Conservation (phyloP, 257 asterid genomes). For the Solanum sitiens region DNA sequence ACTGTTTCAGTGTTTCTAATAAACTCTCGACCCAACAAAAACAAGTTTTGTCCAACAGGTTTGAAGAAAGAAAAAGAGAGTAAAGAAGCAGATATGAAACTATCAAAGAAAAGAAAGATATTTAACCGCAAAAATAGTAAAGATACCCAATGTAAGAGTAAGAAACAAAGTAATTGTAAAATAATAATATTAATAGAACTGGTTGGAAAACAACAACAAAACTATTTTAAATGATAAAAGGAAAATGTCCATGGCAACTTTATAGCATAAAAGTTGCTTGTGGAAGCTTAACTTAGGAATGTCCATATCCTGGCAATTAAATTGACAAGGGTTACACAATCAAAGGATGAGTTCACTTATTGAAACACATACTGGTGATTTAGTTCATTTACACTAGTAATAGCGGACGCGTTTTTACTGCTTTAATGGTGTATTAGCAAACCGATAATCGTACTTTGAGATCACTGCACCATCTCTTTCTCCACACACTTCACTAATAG, state of each 20-base stretch:
- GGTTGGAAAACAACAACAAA: neutral
- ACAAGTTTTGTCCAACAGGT: too few species aligned
- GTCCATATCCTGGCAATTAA: neutral
- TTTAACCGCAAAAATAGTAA: too few species aligned
- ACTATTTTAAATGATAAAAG: neutral
- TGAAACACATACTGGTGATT: neutral
- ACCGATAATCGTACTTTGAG: constrained; percentile 5
- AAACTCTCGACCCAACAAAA: rapidly evolving
- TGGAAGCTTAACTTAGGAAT: neutral
- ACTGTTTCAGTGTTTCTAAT: too few species aligned
- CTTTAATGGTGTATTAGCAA: constrained; percentile 18
- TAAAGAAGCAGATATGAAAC: too few species aligned
- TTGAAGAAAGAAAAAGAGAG: too few species aligned
- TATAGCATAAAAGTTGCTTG: neutral
- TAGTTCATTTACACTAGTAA: neutral
- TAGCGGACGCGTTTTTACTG: neutral
- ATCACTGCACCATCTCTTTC: constrained; percentile 5
- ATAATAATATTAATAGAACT: neutral
- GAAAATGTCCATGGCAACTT: neutral
- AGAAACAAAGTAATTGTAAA: too few species aligned
- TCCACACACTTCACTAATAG: constrained; percentile 25
- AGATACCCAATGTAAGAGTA: too few species aligned
- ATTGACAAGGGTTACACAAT: neutral
- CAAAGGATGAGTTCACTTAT: neutral
- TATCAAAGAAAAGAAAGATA: too few species aligned